Percentiles rank a stretch among this genome's conserved stretches.
Evolutionary conservation across 805 yeast species (phyloP).

Genomic region (Groenewaldozyma tartarivorans): DNA sequence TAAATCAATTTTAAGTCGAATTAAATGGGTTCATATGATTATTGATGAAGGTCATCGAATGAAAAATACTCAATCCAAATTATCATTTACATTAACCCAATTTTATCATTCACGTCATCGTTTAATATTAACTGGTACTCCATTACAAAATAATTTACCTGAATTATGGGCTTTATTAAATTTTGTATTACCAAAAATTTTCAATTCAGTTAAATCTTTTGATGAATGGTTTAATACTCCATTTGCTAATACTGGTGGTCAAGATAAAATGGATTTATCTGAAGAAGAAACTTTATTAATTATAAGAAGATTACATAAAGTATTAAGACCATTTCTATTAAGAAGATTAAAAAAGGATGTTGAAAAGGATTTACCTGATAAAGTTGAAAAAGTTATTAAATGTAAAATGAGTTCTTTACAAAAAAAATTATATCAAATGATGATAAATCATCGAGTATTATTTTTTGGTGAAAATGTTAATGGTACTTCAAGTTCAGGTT

Average conservation of each 20-base stretch:
- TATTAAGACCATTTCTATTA: conserved; percentile 82
- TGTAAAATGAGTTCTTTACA: conserved; percentile 89
- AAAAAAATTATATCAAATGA: conserved; percentile 74
- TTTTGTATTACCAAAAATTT: conserved; percentile 90
- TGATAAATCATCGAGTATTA: conserved; percentile 76
- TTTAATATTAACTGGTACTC: conserved; percentile 92
- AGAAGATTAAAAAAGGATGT: conserved; percentile 96
- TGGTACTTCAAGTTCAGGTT: conserved; percentile 28
- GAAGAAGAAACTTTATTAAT: conserved; percentile 95
- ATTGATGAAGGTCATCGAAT: conserved; percentile 98
- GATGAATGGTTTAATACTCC: conserved; percentile 99
- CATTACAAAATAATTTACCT: conserved; percentile 88
- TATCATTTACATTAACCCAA: conserved; percentile 74
- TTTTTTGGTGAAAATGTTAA: conserved; percentile 48
- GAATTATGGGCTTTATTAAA: conserved; percentile 95
- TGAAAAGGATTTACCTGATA: conserved; percentile 91
- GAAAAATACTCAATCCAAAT: conserved; percentile 86
- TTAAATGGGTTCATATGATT: conserved; percentile 94
- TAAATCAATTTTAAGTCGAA: conserved; percentile 64
- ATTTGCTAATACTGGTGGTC: conserved; percentile 93
- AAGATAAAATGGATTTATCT: conserved; percentile 83
- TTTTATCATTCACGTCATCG: conserved; percentile 80
- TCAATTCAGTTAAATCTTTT: conserved; percentile 91
- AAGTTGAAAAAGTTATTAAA: conserved; percentile 87
- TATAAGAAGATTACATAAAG: conserved; percentile 92